Percentiles rank a stretch among this genome's conserved stretches.
phyloP scores from a whole-genome alignment of 23 red algal species.

The Gracilaria domingensis region DNA sequence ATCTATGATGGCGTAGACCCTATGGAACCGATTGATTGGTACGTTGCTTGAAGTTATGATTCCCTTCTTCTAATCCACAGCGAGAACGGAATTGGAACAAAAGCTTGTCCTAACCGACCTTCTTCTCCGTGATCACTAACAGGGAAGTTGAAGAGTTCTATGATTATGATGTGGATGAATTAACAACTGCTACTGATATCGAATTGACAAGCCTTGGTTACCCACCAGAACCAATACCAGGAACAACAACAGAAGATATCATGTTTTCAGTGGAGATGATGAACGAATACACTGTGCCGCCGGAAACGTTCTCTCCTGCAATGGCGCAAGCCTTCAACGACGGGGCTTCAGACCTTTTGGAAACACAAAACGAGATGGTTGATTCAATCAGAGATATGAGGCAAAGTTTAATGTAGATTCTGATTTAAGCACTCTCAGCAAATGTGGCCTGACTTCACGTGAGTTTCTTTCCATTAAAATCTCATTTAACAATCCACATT shows the following conservation, averaged over 20 bases:
- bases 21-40: constrained; percentile 8
- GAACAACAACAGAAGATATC: constrained; percentile 8
- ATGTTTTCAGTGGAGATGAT: constrained; percentile 1
- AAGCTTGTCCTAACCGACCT: no score
- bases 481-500: no score
- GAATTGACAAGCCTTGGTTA: not conserved
- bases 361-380: not conserved
- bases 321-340: not conserved
- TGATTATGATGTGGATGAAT: not conserved
- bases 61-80: no score
- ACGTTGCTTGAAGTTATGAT: not conserved
- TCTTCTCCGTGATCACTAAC: not conserved
- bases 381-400: constrained; percentile 22
- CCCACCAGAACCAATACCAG: not conserved
- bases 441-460: no score
- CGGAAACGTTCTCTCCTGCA: not conserved
- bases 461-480: no score
- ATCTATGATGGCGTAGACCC: not conserved
- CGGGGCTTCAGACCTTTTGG: no score
- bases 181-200: not conserved
- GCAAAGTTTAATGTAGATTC: no score
- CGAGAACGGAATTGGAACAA: no score
- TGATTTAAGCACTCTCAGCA: no score
- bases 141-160: not conserved
- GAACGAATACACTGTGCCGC: not conserved